These are phyloP conservation scores for Effrenium voratum DNA, from an alignment of 73 alveolate species.

Conservation along the genomic window DNA sequence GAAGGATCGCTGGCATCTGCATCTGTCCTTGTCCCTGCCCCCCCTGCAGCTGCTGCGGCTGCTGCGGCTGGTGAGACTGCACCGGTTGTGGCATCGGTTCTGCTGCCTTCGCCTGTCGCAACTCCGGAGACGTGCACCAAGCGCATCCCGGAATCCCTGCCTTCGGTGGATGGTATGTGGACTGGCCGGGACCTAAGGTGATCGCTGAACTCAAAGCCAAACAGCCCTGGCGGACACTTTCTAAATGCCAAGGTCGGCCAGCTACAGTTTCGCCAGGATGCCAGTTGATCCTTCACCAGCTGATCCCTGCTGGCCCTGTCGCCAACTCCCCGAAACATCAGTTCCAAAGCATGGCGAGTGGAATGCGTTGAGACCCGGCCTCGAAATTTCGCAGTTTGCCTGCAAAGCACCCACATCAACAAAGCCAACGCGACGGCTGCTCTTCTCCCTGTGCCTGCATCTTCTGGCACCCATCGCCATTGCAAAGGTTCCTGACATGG, in stretches of 20 bases:
- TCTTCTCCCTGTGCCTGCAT: conserved; percentile 54
- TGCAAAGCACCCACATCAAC: neutral
- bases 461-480: conserved; percentile 77
- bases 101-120: too few species aligned
- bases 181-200: neutral
- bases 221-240: neutral
- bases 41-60: conserved; percentile 59
- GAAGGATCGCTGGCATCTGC: too few species aligned
- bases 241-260: too few species aligned
- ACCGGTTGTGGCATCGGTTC: conserved; percentile 18
- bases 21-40: conserved; percentile 41
- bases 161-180: conserved; percentile 27
- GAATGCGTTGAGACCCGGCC: too few species aligned
- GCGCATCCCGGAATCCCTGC: conserved; percentile 26
- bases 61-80: neutral
- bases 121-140: too few species aligned
- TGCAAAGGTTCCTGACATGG: conserved; percentile 39
- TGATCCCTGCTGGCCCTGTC: too few species aligned
- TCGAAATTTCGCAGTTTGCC: neutral
- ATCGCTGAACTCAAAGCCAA: neutral
- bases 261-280: too few species aligned
- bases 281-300: too few species aligned
- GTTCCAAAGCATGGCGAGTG: too few species aligned
- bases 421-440: neutral
- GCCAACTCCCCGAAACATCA: too few species aligned